Evolutionary conservation across 352 stramenopile genomes (phyloP).

Genomic region (Globisporangium lucens): DNA sequence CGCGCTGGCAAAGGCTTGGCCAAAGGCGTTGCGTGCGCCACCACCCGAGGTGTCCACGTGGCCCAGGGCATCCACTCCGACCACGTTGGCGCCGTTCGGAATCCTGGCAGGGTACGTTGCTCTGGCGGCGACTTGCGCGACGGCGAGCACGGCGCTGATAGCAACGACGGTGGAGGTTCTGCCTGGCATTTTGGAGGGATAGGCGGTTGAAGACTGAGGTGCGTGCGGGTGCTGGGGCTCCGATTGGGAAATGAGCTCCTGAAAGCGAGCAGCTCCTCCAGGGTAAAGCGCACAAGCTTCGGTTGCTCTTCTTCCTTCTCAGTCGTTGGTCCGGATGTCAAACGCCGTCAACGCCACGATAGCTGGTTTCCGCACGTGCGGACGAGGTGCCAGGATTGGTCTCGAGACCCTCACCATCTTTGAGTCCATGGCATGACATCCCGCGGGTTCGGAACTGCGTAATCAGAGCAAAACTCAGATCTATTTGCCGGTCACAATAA

Average conservation of each 20-base stretch:
- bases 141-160: neutral
- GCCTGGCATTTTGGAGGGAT: constrained; percentile 1
- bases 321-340: too few relatives aligned
- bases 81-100: constrained; percentile 29
- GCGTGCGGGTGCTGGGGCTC: neutral
- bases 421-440: too few relatives aligned
- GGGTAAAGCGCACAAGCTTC: neutral
- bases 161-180: neutral
- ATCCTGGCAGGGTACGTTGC: constrained; percentile 10
- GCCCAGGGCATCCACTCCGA: constrained; percentile 25
- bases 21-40: constrained; percentile 31
- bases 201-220: neutral
- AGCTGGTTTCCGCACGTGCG: too few relatives aligned
- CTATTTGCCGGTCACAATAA: too few relatives aligned
- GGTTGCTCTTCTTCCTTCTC: too few relatives aligned
- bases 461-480: too few relatives aligned
- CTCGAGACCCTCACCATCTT: too few relatives aligned
- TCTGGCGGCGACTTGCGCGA: constrained; percentile 5
- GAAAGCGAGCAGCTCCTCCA: neutral
- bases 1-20: constrained; percentile 20
- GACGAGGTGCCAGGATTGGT: too few relatives aligned
- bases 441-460: too few relatives aligned
- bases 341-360: too few relatives aligned
- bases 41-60: constrained; percentile 33
- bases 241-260: constrained; percentile 5